Evolutionary conservation across 192 early-diverging fungal species (phyloP), one percentile per base, ranked within the genome.

Genomic region (Spizellomyces punctatus): DNA sequence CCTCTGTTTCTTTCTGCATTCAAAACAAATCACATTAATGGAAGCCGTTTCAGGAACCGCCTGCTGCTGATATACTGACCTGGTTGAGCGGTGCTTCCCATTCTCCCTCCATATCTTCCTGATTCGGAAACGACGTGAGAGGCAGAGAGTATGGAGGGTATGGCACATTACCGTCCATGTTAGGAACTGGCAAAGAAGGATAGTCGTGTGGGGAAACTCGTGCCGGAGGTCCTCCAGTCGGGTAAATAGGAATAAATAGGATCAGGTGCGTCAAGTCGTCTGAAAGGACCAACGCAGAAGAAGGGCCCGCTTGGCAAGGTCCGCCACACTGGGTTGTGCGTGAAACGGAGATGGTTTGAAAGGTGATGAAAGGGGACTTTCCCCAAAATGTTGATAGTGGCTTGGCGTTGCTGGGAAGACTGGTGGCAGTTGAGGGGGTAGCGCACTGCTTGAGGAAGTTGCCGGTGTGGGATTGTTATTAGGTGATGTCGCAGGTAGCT

Each of bases 31-130:
- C 27, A 36, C 3, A 0, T 36, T 36, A 36, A 36, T 36, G 27
- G 3, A 36, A 36, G 0, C 27, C 27, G 27, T 36, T 3, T 36
- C 27, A 36, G 27, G 27, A 36, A 36, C 27, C 27, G 27, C 27
- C 27, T 36, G 27, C 27, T 36, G 3, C 3, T 36, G 27, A 36
- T 36, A 36, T 36, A 36, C 27, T 36, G 27, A 36, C 62, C n/a
- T 73, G 71, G 6, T 65, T 67, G 44, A 76, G 41, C 16, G 78
- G 73, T 16, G 8, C 46, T 47, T 75, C 71, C 6, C 16, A 16
- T 17, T 56, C n/a, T 12, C 60, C 76, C 6, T 46, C 45, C 12
- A n/a, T 14, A 17, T 63, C 69, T 44, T 64, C 62, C 27, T 64
- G 27, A 27, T 17, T 17, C 59, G 2, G 1, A 14, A 22, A 61